Base-by-base conservation (phyloP, 2,329 filamentous ascomycete species). In the Xylariales sp. region DNA sequence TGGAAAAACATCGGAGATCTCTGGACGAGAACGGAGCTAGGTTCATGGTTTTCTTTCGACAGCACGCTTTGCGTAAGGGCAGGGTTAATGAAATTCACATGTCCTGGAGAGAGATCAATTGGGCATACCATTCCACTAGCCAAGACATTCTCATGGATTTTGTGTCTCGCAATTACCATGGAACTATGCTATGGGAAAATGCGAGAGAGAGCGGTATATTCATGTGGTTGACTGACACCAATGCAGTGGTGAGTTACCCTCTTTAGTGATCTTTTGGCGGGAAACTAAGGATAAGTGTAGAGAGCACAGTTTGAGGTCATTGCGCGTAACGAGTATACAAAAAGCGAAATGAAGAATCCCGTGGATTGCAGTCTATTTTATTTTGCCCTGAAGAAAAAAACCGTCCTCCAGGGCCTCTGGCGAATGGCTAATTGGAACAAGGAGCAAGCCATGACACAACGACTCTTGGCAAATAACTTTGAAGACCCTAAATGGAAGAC, bases 281-380 rank as follows among this genome's bases (percentile, higher is more conserved):
- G 23, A 50, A 64, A 36, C 69, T 69, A 72, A 67, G 71, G 30
- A 14, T 30, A 46, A 43, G 46, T 57, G 65, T 73, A 93, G 90
- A 89, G 86, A 78, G 80, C 87, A 0, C 93, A 97, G 76, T 94
- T 99, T 70, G 96, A 99, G 78, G 81, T 89, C n/a, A 88, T 99
- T 52, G 97, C 94, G 36, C 90, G 94, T 50, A 97, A 96, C 71
- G 94, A 98, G 76, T 99, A 98, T 79, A 94, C 93, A 16, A 93
- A 93, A 72, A 90, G 89, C 28, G 93, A 97, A 39, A 87, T 92
- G 65, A 96, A 94, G 78, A 95, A 97, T 73, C 96, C 96, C 0
- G 89, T 97, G 8, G 92, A 97, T 75, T 98, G 96, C 80, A 93
- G 91, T 71, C 82, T 99, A 8, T 97, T 92, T 81, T 99, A 98